Evolutionary conservation across 1,139 yeast species (phyloP).

Genomic region (Kodamaea derodonti): DNA sequence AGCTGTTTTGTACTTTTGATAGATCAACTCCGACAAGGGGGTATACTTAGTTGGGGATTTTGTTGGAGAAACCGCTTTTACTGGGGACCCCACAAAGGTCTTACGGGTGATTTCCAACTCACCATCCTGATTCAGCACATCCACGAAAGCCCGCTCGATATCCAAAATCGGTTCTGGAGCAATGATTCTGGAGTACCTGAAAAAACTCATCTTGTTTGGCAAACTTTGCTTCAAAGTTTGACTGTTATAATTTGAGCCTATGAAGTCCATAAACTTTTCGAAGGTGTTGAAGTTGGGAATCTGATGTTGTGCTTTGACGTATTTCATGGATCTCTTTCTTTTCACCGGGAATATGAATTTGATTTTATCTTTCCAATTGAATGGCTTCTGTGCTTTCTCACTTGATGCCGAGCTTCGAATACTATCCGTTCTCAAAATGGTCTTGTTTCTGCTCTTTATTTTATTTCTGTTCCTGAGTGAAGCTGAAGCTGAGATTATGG

Average conservation of each 20-base stretch:
- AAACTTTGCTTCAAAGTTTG: constrained; percentile 24
- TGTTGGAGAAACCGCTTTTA: constrained; percentile 11
- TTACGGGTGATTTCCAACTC: constrained; percentile 2
- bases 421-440: constrained; percentile 20
- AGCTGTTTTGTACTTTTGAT: constrained; percentile 23
- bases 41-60: constrained; percentile 8
- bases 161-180: constrained; percentile 22
- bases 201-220: constrained; percentile 28
- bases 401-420: constrained; percentile 1
- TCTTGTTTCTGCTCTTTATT: constrained; percentile 29
- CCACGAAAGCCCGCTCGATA: constrained; percentile 6
- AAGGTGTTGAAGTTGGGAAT: constrained; percentile 23
- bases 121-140: constrained; percentile 3
- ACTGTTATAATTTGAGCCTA: constrained; percentile 21
- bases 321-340: constrained; percentile 33
- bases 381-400: constrained; percentile 1
- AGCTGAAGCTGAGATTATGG: constrained; percentile 30
- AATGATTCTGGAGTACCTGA: constrained; percentile 18
- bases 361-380: constrained; percentile 6
- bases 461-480: constrained; percentile 29
- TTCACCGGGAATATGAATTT: constrained; percentile 34
- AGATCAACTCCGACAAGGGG: constrained; percentile 8
- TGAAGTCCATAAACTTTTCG: constrained; percentile 25
- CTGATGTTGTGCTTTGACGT: constrained; percentile 14
- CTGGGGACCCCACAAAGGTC: constrained; percentile 15